Base-by-base conservation (phyloP, 495 filamentous ascomycete genomes). In the Tuber umbilicatum region DNA sequence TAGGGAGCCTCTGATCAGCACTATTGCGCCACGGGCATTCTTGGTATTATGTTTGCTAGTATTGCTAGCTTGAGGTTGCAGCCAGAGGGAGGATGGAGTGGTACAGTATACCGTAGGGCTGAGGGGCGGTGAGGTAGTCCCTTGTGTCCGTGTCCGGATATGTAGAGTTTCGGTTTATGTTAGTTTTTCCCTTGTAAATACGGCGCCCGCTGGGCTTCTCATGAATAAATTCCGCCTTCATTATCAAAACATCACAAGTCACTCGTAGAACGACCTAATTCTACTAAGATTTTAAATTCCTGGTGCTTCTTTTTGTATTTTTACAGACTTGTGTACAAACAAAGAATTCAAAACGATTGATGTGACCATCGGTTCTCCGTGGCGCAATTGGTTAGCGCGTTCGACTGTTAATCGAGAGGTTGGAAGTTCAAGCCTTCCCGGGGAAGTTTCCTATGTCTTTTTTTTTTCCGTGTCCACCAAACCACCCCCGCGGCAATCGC, bases 301-400 rank as follows among this genome's bases (percentile, higher is more conserved):
- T n/a, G n/a, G n/a, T n/a, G n/a, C n/a, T 1, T 9, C 9, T 55
- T n/a, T 60, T 12, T 14, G 1, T 16, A 31, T 31, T 14, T 60
- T 31, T 5, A 9, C 31, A n/a, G n/a, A n/a, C n/a, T 31, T 16
- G 3, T 5, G 10, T 14, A 12, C 50, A 10, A 60, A 27, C 50
- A 60, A 60, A 14, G n/a, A 3, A 16, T 60, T 2, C 50, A 60
- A 60, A 60, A 31, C 10, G 6, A 31, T 16, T 1, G 5, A 16
- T 3, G 5, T 31, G n/a, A 5, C n/a, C 12, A 60, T 31, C 9
- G 9, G 70, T 79, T 79, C 78, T 79, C 78, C 84, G 84, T 85
- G 84, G 84, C 84, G 84, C 84, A 85, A 85, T 85, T 79, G 84
- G 84, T 81, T 85, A 85, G 84, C 84, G 84, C 84, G 84, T 85